These are phyloP conservation scores for Syzygium malaccense DNA, from an alignment of 441 rosid species.

Conservation along the genomic window DNA sequence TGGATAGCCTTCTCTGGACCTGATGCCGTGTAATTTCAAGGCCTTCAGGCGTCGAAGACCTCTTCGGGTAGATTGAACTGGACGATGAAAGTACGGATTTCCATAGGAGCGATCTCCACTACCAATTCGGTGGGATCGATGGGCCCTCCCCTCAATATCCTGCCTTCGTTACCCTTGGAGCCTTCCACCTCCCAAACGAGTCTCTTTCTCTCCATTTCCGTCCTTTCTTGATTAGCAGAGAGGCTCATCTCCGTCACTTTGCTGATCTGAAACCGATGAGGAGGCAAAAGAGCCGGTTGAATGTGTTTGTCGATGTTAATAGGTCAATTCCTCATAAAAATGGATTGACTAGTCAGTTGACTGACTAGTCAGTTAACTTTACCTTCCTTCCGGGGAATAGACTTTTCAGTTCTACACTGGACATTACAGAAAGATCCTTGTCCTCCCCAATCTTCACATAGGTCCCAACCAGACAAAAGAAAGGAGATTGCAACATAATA, in stretches of 20 bases:
- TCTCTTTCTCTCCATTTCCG: conserved; percentile 75
- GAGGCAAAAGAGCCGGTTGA: neutral
- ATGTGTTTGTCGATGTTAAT: neutral
- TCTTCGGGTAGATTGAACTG: conserved; percentile 16
- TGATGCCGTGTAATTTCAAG: neutral
- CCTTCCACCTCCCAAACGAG: conserved; percentile 71
- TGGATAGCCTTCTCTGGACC: neutral
- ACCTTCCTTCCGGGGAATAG: conserved; percentile 67
- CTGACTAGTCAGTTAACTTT: neutral
- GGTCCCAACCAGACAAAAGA: conserved; percentile 1
- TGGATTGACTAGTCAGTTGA: neutral
- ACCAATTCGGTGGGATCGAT: conserved; percentile 53
- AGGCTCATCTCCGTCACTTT: conserved; percentile 65
- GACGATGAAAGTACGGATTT: conserved; percentile 77
- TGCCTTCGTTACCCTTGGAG: conserved; percentile 14
- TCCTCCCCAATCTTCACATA: conserved; percentile 74
- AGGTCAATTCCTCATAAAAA: neutral
- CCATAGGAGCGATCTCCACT: conserved; percentile 91
- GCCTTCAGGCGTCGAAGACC: conserved; percentile 12
- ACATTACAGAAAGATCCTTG: conserved; percentile 57
- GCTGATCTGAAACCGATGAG: conserved; percentile 32
- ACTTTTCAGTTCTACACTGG: conserved; percentile 63
- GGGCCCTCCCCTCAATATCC: conserved; percentile 44
- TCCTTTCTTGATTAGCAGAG: conserved; percentile 84
- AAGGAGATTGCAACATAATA: neutral